Conservation (phyloP, 176 grass and related monocot genomes). For the Carex scoparia region DNA sequence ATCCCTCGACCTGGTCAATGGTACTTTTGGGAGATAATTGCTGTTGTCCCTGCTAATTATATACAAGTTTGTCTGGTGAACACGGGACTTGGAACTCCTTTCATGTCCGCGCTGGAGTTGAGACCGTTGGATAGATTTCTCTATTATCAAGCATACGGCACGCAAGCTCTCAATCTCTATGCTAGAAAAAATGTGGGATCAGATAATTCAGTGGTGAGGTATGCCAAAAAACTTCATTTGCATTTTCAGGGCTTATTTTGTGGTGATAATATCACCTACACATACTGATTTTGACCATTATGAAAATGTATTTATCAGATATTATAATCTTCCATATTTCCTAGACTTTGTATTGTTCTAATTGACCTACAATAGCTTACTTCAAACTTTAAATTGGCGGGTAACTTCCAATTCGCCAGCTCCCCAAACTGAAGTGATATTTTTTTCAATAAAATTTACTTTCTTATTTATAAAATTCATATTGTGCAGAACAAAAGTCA, state of each 20-base stretch:
- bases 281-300: neutral
- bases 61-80: slow-evolving; percentile 37
- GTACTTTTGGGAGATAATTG: neutral
- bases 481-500: neutral
- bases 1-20: neutral
- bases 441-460: neutral
- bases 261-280: neutral
- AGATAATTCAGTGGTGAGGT: neutral
- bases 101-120: slow-evolving; percentile 31
- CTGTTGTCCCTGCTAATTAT: slow-evolving; percentile 7
- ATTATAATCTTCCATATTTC: neutral
- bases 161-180: neutral
- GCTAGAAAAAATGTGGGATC: neutral
- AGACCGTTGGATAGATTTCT: neutral
- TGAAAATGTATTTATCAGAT: too few species aligned
- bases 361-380: neutral
- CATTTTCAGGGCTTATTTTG: neutral
- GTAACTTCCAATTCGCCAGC: neutral
- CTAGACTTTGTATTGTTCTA: neutral
- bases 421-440: neutral
- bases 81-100: slow-evolving; percentile 33
- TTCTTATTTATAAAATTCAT: neutral
- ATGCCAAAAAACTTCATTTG: neutral
- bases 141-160: neutral
- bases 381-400: neutral